Base-by-base conservation (phyloP, 805 yeast species). In the Starmerella stellata region DNA sequence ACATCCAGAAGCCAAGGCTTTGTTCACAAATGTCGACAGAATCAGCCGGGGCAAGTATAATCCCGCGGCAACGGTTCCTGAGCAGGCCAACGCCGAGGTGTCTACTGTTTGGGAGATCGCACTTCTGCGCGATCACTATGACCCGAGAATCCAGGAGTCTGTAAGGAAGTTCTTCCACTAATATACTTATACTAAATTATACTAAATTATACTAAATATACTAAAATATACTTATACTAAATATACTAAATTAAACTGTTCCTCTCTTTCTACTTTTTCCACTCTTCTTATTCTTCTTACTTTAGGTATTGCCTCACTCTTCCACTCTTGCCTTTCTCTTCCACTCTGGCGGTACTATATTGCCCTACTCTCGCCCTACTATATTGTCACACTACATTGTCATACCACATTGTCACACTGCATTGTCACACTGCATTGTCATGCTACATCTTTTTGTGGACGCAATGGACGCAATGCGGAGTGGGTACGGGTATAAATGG, bases 21-120 rank as follows among this genome's bases (percentile, higher is more conserved):
- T 87, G 37, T 82, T 77, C 60, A 73, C 81, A 18, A 80, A 95
- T 1, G 94, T 83, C 35, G 98, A 90, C 53, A 68, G 90, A 47
- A 70, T 90, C 30, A 73, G 74, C 30, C 83, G 87, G 42, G 96
- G 95, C 35, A 64, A 66, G 13, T 78, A 77, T 52, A 70, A 72
- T 21, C 64, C 75, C 47, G 82, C 74, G 36, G 68, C 68, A 11
- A 70, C 69, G 38, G 74, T 70, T 34, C 72, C 80, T 9, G 80
- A 77, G 47, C 72, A 87, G 54, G 64, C 79, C 48, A 85, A 90
- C 52, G 70, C 93, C 2, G 87, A 77, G 32, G 90, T 87, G 15
- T 92, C 95, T 1, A 77, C 83, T 0, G 59, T 87, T 27, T 90
- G 94, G 93, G 98, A 90, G 53, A 72, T 74, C 38, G 75, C 75